Conservation (phyloP, 345 rosid species). For the Moringa oleifera region DNA sequence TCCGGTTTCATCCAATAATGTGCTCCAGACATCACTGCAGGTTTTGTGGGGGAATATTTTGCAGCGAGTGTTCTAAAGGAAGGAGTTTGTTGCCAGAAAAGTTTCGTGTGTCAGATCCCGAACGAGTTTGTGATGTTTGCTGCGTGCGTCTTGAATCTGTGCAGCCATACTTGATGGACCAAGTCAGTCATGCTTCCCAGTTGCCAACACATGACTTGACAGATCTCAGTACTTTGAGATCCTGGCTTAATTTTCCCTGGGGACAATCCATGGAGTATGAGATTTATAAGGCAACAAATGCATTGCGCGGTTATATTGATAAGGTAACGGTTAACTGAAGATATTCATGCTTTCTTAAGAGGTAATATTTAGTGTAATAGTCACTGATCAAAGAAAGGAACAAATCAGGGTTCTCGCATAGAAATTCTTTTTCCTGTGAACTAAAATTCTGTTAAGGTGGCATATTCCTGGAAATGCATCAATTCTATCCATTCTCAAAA, state of each 20-base stretch:
- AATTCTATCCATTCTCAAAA: neutral
- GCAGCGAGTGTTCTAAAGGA: slow-evolving; percentile 82
- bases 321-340: slow-evolving; percentile 39
- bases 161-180: slow-evolving; percentile 87
- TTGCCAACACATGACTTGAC: slow-evolving; percentile 80
- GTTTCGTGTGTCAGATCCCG: slow-evolving; percentile 65
- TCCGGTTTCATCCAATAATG: slow-evolving; percentile 90
- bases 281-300: slow-evolving; percentile 87
- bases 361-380: neutral
- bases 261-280: slow-evolving; percentile 89
- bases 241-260: slow-evolving; percentile 99
- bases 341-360: neutral
- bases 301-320: slow-evolving; percentile 54
- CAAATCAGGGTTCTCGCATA: neutral
- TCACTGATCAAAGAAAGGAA: neutral
- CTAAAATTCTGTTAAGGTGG: neutral
- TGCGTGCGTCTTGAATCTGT: slow-evolving; percentile 77
- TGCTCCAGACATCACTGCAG: slow-evolving; percentile 96
- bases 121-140: slow-evolving; percentile 91
- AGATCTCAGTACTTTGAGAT: slow-evolving; percentile 93
- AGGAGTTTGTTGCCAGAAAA: slow-evolving; percentile 79
- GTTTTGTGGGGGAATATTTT: slow-evolving; percentile 91
- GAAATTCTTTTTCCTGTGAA: neutral
- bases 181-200: slow-evolving; percentile 91
- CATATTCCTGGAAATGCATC: neutral